Conservation (phyloP, 2,329 filamentous ascomycete genomes). For the Lecanicillium sp. region DNA sequence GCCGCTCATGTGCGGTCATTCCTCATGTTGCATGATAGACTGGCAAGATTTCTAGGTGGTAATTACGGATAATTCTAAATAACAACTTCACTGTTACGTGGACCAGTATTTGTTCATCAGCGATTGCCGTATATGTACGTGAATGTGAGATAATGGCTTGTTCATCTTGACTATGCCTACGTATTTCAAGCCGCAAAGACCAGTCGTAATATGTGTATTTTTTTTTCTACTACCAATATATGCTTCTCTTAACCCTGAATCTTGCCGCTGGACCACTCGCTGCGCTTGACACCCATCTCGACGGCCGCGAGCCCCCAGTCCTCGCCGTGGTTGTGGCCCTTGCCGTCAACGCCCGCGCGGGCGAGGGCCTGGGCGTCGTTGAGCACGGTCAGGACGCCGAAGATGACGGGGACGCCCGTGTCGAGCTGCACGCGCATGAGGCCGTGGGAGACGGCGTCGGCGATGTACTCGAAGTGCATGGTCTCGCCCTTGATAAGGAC, state of each 20-base stretch:
- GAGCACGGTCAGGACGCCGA: slow-evolving; percentile 85
- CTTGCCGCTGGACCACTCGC: slow-evolving; percentile 70
- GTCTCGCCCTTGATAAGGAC: slow-evolving; percentile 98
- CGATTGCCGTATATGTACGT: background rate
- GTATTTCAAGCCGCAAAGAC: background rate
- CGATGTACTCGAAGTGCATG: slow-evolving; percentile 99
- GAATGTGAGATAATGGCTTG: too few relatives aligned
- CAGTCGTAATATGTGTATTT: background rate
- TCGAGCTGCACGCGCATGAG: slow-evolving; percentile 94
- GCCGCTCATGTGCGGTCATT: slow-evolving; percentile 6
- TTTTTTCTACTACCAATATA: slow-evolving; percentile 10
- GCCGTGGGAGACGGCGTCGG: slow-evolving; percentile 82
- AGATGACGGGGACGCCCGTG: slow-evolving; percentile 80
- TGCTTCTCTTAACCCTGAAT: slow-evolving; percentile 35
- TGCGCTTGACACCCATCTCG: slow-evolving; percentile 85
- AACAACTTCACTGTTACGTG: background rate
- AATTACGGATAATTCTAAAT: slow-evolving; percentile 5
- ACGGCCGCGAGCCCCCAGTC: slow-evolving; percentile 95
- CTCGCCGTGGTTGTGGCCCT: slow-evolving; percentile 85
- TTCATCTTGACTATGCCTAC: too few relatives aligned
- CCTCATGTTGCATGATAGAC: slow-evolving; percentile 12
- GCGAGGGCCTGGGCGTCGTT: slow-evolving; percentile 81
- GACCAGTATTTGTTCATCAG: background rate
- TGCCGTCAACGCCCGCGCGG: slow-evolving; percentile 65
- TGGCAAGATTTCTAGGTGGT: slow-evolving; percentile 7